Evolutionary conservation across 164 flowering plant genomes (phyloP).

Genomic region (Echeveria elegans): DNA sequence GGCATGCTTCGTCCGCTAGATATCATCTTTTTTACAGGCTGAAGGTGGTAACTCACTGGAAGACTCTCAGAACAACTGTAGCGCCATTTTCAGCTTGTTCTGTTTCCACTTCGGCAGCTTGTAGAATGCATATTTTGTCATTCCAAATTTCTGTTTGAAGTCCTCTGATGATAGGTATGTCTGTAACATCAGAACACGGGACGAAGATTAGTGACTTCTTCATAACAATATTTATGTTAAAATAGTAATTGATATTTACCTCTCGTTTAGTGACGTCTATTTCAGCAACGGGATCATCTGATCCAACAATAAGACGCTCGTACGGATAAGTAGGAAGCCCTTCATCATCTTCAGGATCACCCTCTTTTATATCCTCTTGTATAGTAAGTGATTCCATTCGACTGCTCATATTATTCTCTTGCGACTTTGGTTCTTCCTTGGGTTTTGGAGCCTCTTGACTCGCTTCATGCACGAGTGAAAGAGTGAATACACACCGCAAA

Average conservation of each 20-base stretch:
- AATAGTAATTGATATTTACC: conserved; percentile 40
- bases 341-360: conserved; percentile 82
- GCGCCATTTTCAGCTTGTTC: conserved; percentile 91
- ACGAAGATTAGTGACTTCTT: neutral
- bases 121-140: conserved; percentile 75
- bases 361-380: conserved; percentile 80
- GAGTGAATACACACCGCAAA: neutral
- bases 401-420: conserved; percentile 50
- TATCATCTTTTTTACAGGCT: conserved; percentile 19
- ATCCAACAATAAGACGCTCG: conserved; percentile 57
- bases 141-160: conserved; percentile 83
- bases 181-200: conserved; percentile 31
- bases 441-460: conserved; percentile 37
- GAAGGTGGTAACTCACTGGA: conserved; percentile 12
- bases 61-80: conserved; percentile 61
- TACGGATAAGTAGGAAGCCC: conserved; percentile 73
- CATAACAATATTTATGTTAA: neutral
- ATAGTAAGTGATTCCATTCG: conserved; percentile 55
- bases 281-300: conserved; percentile 66
- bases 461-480: conserved; percentile 22
- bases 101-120: conserved; percentile 98
- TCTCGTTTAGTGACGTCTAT: conserved; percentile 94
- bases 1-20: conserved; percentile 26
- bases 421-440: conserved; percentile 33
- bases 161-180: conserved; percentile 75